These are phyloP conservation scores for Apiotrichum porosum DNA, from an alignment of 1,284 basidiomycete species.

Conservation along the genomic window DNA sequence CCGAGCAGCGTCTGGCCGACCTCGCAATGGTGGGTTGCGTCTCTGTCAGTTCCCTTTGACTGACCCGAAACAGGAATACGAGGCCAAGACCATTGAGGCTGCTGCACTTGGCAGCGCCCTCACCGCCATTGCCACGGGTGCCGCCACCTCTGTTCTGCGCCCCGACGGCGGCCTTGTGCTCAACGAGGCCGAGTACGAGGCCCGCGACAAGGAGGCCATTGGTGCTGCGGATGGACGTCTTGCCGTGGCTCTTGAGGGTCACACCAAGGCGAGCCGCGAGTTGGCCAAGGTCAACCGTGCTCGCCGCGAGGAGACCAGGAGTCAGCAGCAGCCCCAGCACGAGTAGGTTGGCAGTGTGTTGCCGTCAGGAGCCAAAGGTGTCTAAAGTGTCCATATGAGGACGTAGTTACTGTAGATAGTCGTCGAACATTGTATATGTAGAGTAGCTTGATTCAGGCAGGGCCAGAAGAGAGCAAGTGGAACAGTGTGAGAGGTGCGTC, in stretches of 20 bases:
- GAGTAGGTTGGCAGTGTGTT: too few species aligned
- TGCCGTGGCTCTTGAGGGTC: conserved; percentile 12
- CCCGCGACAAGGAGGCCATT: conserved; percentile 6
- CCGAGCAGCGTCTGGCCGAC: conserved; percentile 27
- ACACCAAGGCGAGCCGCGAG: conserved; percentile 15
- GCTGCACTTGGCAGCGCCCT: conserved; percentile 26
- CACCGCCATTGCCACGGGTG: conserved; percentile 6
- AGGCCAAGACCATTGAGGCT: conserved; percentile 27
- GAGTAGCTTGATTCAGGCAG: too few species aligned
- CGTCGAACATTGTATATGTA: too few species aligned
- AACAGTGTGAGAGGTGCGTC: too few species aligned
- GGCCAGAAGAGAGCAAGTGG: too few species aligned
- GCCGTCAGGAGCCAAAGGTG: too few species aligned
- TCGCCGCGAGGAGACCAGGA: conserved; percentile 3
- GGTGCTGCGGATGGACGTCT: conserved; percentile 4
- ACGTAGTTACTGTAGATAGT: too few species aligned
- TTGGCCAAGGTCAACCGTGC: conserved; percentile 19
- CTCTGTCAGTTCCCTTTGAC: background rate
- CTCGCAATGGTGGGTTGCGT: conserved; percentile 27
- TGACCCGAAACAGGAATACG: conserved; percentile 21
- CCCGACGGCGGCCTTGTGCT: conserved; percentile 19
- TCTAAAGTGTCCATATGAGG: too few species aligned
- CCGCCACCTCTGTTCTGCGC: conserved; percentile 15
- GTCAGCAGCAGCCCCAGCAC: too few species aligned
- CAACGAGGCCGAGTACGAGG: conserved; percentile 9